Conservation (phyloP, 116 monocot species). For the Phalaenopsis hybrid region DNA sequence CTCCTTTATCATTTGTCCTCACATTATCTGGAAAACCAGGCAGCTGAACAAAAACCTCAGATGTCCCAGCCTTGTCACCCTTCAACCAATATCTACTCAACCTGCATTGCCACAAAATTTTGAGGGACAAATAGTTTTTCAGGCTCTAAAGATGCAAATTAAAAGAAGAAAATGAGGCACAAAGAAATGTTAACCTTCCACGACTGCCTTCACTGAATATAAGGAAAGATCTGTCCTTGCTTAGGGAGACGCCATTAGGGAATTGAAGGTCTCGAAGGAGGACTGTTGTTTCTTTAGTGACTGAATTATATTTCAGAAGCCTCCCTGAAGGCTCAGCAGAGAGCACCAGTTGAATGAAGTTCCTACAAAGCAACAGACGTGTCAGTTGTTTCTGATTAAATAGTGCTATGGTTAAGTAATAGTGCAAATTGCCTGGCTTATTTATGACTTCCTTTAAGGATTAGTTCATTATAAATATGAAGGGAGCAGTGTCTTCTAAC, state of each 20-base stretch:
- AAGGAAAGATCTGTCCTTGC: conserved; percentile 81
- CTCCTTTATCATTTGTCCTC: conserved; percentile 81
- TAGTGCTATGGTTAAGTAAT: background rate
- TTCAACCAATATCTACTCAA: conserved; percentile 84
- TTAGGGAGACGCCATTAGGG: conserved; percentile 85
- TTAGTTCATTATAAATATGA: no score
- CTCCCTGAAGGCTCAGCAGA: conserved; percentile 75
- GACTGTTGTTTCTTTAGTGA: conserved; percentile 72
- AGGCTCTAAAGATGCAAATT: background rate
- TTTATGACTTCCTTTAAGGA: no score
- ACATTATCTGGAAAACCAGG: conserved; percentile 92
- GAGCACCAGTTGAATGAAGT: conserved; percentile 84
- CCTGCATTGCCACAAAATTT: conserved; percentile 19
- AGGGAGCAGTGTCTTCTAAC: no score
- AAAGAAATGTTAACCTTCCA: conserved; percentile 39
- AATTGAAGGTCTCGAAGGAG: conserved; percentile 70
- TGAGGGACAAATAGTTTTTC: background rate
- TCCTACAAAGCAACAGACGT: conserved; percentile 34
- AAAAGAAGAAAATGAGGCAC: background rate
- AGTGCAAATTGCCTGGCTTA: no score
- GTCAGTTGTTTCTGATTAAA: background rate
- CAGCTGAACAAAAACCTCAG: conserved; percentile 51
- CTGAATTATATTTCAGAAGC: conserved; percentile 61
- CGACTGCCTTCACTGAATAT: conserved; percentile 59
- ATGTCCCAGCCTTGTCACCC: conserved; percentile 74